Conservation (phyloP, 306 rosid genomes). For the Oxytropis ochrocephala region DNA sequence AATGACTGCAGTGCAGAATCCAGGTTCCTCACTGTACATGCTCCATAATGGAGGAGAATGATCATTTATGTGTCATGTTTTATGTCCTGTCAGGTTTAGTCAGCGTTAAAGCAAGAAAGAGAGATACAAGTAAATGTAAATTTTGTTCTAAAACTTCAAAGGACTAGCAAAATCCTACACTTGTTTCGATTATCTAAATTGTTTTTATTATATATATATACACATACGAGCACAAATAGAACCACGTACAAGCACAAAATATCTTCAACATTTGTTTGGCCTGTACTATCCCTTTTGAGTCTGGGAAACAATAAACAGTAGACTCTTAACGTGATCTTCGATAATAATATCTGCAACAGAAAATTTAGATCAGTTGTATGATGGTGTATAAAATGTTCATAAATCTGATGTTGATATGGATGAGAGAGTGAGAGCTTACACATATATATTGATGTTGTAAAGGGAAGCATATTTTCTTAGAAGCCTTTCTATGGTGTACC, state of each 20-base stretch:
- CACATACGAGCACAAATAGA: background rate
- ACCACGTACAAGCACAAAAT: background rate
- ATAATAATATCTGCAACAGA: slow-evolving; percentile 66
- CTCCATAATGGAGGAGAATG: too few relatives aligned
- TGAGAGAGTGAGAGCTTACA: slow-evolving; percentile 38
- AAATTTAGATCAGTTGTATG: background rate
- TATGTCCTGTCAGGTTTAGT: too few relatives aligned
- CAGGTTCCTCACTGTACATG: too few relatives aligned
- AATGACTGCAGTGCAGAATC: too few relatives aligned
- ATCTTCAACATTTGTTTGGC: background rate
- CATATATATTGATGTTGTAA: slow-evolving; percentile 52
- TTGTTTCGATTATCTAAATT: background rate
- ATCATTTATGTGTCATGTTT: too few relatives aligned
- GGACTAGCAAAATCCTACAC: background rate
- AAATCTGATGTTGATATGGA: background rate
- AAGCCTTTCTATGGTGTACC: slow-evolving; percentile 91
- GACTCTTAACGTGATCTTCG: slow-evolving; percentile 36
- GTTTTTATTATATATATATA: background rate
- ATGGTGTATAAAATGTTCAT: background rate
- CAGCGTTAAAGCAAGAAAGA: too few relatives aligned
- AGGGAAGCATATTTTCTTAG: slow-evolving; percentile 80
- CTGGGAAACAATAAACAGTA: background rate
- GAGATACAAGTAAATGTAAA: background rate
- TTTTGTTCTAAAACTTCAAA: background rate
- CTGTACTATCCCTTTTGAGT: background rate